Base-by-base conservation (phyloP, 208 protist genomes). In the Leptomonas seymouri region DNA sequence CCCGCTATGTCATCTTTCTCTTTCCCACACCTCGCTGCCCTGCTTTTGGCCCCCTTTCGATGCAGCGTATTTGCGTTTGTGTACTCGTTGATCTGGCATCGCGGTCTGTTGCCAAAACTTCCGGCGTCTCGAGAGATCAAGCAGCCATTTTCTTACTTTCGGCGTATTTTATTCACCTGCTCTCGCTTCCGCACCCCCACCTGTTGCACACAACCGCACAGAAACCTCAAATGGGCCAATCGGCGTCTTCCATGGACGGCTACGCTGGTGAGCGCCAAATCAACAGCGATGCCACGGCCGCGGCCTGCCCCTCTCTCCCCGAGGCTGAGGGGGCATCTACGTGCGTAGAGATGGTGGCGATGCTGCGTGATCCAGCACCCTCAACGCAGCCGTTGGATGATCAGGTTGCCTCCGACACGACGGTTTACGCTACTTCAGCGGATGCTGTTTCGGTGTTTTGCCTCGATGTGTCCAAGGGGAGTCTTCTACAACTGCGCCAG, bases 401-500 rank as follows among this genome's bases (percentile, higher is more conserved):
- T 2, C 9, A 20, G 5, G 23, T 20, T 21, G 23, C 14, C 31
- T 25, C 30, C 0, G 16, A 8, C n/a, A 11, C 11, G 16, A 30
- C 15, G 7, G 44, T 4, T 41, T 27, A 0, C n/a, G 36, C 23
- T 27, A 9, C 46, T 28, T 30, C 36, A 20, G 6, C 34, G 4
- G 39, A 30, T 42, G 30, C 6, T 3, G 36, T 65, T 2, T 48
- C 68, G 4, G 42, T 74, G 28, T 74, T 74, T 15, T 74, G 68
- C 31, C 59, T 74, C 18, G 68, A 74, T 5, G 51, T 56, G 5
- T 67, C 68, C 44, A 46, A 46, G 51, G 31, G 25, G 15, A 67
- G 55, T 34, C 27, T 67, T 9, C 16, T 36, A 39, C 59, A 27
- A 31, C n/a, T 74, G 42, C 46, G 53, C 2, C 21, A 54, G 34